A percentile compares a stretch with the other conserved stretches of the same genome.
These are phyloP conservation scores for Ophiosphaerella narmari DNA, from an alignment of 2,329 filamentous ascomycete species.

Conservation along the genomic window DNA sequence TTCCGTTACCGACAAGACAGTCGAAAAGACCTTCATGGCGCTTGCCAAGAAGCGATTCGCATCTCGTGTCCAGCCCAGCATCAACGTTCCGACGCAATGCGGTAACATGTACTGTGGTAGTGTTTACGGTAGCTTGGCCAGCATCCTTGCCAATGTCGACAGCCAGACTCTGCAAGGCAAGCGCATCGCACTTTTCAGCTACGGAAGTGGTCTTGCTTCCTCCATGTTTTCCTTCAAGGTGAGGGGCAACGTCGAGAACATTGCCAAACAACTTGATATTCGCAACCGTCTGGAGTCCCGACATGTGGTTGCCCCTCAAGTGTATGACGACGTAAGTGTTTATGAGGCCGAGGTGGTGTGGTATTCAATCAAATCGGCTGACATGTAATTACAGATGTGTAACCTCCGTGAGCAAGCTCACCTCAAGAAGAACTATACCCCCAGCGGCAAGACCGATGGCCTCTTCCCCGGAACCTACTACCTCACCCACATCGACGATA, in stretches of 20 bases:
- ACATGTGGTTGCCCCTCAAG: constrained; percentile 52
- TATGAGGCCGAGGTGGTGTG: constrained; percentile 11
- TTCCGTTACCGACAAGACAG: constrained; percentile 56
- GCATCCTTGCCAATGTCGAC: constrained; percentile 53
- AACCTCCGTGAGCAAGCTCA: constrained; percentile 57
- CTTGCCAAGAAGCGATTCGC: constrained; percentile 58
- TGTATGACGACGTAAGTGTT: constrained; percentile 53
- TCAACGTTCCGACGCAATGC: constrained; percentile 58
- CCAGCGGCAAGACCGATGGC: constrained; percentile 50
- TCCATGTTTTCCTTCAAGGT: constrained; percentile 58
- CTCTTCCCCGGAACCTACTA: constrained; percentile 57
- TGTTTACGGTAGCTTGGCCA: constrained; percentile 56
- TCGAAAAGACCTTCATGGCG: constrained; percentile 59
- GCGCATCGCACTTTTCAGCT: constrained; percentile 58
- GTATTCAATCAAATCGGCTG: constrained; percentile 25
- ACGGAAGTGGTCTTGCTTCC: constrained; percentile 57
- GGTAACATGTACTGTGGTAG: constrained; percentile 62
- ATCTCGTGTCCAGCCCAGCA: constrained; percentile 54
- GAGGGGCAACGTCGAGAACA: constrained; percentile 52
- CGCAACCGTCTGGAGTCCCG: constrained; percentile 52
- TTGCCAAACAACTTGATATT: constrained; percentile 54
- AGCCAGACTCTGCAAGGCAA: constrained; percentile 55
- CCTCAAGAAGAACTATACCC: constrained; percentile 56
- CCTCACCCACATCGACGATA: constrained; percentile 55
- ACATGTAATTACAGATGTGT: constrained; percentile 51